Conservation (phyloP, 805 yeast species). For the Crinitomyces ghanaensis region DNA sequence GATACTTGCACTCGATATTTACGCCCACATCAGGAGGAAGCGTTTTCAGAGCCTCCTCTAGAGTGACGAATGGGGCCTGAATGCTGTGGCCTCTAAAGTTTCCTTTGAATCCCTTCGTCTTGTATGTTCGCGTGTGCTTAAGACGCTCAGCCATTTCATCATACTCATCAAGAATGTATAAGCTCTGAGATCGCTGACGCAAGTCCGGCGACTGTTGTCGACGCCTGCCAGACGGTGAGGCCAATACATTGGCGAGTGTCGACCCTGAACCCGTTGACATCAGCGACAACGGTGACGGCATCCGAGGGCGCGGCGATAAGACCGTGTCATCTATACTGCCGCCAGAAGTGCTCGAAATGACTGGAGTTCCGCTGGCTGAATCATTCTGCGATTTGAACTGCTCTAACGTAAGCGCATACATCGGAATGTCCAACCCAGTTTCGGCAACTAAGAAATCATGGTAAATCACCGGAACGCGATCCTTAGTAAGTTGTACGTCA, state of each 20-base stretch:
- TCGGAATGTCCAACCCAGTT: constrained; percentile 90
- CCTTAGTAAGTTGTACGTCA: constrained; percentile 92
- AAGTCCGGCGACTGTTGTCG: no score
- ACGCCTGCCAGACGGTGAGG: no score
- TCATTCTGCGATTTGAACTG: constrained; percentile 44
- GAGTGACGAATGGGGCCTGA: constrained; percentile 84
- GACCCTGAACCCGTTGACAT: no score
- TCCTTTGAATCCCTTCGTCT: constrained; percentile 81
- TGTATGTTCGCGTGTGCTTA: constrained; percentile 82
- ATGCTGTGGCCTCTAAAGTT: constrained; percentile 79
- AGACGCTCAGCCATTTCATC: constrained; percentile 43
- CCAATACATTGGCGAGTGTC: no score
- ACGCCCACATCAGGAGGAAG: constrained; percentile 80
- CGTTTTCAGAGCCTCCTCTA: constrained; percentile 71
- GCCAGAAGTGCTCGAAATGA: not conserved
- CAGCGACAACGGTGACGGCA: no score
- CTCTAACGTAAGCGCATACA: constrained; percentile 84
- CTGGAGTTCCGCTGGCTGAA: not conserved
- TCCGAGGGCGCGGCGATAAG: constrained; percentile 2
- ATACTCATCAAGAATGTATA: constrained; percentile 28
- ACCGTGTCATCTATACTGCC: no score
- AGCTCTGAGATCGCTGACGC: constrained; percentile 27
- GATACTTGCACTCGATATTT: constrained; percentile 89
- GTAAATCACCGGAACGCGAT: constrained; percentile 80
- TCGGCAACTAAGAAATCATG: constrained; percentile 94